phyloP scores from a whole-genome alignment of 1,139 yeast genomes.

The Zygotorulaspora mrakii region DNA sequence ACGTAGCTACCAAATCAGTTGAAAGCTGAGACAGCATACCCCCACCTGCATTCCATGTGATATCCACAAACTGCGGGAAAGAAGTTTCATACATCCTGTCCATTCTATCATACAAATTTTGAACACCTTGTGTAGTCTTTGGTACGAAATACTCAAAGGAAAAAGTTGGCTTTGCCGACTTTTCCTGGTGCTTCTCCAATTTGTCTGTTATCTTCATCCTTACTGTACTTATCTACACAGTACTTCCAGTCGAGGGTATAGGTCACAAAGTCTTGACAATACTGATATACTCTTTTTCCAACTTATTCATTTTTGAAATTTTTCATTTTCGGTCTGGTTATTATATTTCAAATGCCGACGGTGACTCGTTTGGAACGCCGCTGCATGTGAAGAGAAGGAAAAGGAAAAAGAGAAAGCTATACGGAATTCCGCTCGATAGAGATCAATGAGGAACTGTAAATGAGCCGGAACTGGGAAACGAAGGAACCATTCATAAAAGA shows the following conservation, averaged over 20 bases:
- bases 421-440: too few relatives aligned
- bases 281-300: neutral
- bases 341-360: neutral
- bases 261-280: neutral
- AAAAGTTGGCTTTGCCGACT: conserved; percentile 53
- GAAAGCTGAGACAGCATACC: conserved; percentile 63
- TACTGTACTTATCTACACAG: neutral
- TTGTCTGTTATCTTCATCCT: conserved; percentile 41
- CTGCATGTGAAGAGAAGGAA: neutral
- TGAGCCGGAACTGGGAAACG: neutral
- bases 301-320: conserved; percentile 2
- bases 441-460: neutral
- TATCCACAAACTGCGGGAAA: conserved; percentile 87
- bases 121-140: conserved; percentile 94
- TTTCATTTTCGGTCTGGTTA: neutral
- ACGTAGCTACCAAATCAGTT: conserved; percentile 85
- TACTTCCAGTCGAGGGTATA: neutral
- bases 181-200: conserved; percentile 34
- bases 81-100: conserved; percentile 88
- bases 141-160: conserved; percentile 99
- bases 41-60: conserved; percentile 99
- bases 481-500: neutral
- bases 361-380: conserved; percentile 1
- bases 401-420: neutral
- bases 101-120: conserved; percentile 93